Conservation (phyloP, 108 stramenopile genomes). For the Discostella stelligeroides region DNA sequence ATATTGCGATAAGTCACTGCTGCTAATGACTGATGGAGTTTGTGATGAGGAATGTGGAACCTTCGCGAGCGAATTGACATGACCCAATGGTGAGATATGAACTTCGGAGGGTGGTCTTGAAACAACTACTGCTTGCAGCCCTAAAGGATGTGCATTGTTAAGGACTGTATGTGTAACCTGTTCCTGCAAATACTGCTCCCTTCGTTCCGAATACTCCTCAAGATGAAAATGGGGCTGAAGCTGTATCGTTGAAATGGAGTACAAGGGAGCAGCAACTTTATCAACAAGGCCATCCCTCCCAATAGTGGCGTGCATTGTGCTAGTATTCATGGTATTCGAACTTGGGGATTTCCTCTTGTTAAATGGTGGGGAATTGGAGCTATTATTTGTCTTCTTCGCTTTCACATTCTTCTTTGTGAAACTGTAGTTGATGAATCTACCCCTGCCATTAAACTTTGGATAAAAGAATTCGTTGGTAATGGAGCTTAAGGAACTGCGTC, state of each 20-base stretch:
- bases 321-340: neutral
- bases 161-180: neutral
- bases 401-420: neutral
- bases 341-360: neutral
- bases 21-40: constrained; percentile 8
- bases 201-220: neutral
- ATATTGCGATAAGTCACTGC: constrained; percentile 2
- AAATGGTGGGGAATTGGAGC: neutral
- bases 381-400: neutral
- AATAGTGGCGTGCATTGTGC: neutral
- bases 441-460: constrained; percentile 3
- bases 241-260: neutral
- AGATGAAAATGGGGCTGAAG: constrained; percentile 3
- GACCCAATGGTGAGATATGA: neutral
- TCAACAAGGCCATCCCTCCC: neutral
- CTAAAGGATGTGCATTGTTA: neutral
- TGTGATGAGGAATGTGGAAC: neutral
- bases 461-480: constrained; percentile 1
- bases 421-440: neutral
- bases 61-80: too few species aligned
- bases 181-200: neutral
- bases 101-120: neutral
- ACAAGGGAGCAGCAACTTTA: neutral
- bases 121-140: neutral
- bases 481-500: constrained; percentile 7